Percentiles rank a stretch among this genome's conserved stretches.
Conservation (phyloP, 805 yeast species). For the Yarrowia phangngaensis region DNA sequence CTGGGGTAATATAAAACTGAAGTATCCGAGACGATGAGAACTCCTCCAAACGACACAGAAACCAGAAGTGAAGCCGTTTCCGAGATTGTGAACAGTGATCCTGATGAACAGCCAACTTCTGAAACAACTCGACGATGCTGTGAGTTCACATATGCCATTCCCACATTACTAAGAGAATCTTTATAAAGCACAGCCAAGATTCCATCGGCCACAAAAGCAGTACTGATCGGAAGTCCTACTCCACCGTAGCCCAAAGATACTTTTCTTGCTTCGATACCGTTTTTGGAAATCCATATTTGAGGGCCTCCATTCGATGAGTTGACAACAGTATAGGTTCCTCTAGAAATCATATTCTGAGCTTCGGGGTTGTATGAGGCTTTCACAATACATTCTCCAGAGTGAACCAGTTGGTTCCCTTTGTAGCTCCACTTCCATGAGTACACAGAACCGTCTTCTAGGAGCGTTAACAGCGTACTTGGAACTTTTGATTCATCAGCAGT, state of each 20-base stretch:
- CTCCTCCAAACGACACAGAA: constrained; percentile 8
- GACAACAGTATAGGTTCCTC: neutral
- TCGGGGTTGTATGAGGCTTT: constrained; percentile 1
- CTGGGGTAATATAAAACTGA: constrained; percentile 18
- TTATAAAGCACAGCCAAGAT: constrained; percentile 14
- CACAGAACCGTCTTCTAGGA: constrained; percentile 20
- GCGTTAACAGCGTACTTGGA: constrained; percentile 1
- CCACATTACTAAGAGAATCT: constrained; percentile 15
- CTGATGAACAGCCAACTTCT: constrained; percentile 10
- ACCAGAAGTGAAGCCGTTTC: constrained; percentile 11
- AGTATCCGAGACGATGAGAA: constrained; percentile 7
- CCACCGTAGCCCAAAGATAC: constrained; percentile 25
- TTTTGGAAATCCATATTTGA: constrained; percentile 2
- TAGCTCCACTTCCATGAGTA: constrained; percentile 8
- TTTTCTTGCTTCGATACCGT: neutral
- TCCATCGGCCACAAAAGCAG: constrained; percentile 11
- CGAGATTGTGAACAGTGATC: neutral
- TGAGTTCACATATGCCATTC: constrained; percentile 6
- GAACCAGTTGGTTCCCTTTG: constrained; percentile 4
- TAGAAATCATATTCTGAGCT: constrained; percentile 1
- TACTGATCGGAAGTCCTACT: constrained; percentile 14
- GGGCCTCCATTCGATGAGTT: constrained; percentile 7
- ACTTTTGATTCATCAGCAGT: constrained; percentile 9
- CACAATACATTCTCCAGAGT: constrained; percentile 2
- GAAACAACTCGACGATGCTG: neutral